Percentiles rank a stretch among this genome's conserved stretches.
These are phyloP conservation scores for Aspergillus ochraceus DNA, from an alignment of 2,329 filamentous ascomycete genomes.

Conservation along the genomic window DNA sequence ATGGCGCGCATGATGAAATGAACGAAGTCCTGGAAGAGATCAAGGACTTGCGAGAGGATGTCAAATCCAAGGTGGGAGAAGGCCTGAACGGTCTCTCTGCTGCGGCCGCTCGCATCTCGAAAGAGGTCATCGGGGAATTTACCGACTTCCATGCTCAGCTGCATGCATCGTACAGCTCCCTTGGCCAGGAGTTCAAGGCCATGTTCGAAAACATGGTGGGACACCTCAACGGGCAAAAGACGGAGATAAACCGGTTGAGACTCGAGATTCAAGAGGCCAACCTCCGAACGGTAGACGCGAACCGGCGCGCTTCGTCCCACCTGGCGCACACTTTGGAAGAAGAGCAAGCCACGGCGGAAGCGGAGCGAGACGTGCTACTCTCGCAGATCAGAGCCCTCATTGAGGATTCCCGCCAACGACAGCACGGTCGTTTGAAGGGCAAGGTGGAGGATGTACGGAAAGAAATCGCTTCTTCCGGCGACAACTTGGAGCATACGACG, in stretches of 20 bases:
- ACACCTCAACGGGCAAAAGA: constrained; percentile 73
- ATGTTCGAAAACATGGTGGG: constrained; percentile 79
- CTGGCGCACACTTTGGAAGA: constrained; percentile 72
- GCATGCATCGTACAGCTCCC: constrained; percentile 76
- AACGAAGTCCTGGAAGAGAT: constrained; percentile 91
- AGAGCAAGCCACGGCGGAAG: constrained; percentile 70
- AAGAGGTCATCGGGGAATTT: constrained; percentile 83
- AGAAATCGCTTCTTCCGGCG: constrained; percentile 64
- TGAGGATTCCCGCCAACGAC: constrained; percentile 69
- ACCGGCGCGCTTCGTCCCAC: constrained; percentile 63
- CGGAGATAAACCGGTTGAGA: constrained; percentile 72
- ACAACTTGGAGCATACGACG: constrained; percentile 65
- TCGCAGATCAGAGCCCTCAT: constrained; percentile 76
- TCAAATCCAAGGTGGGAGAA: constrained; percentile 81
- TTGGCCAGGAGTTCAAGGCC: constrained; percentile 82
- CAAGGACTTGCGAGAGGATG: constrained; percentile 80
- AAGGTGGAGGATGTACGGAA: constrained; percentile 64
- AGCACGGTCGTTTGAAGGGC: constrained; percentile 68
- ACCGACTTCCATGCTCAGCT: constrained; percentile 81
- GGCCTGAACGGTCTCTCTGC: constrained; percentile 79
- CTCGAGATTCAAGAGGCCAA: constrained; percentile 71
- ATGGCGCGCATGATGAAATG: constrained; percentile 74
- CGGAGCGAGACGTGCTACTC: constrained; percentile 73
- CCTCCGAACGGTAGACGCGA: constrained; percentile 66
- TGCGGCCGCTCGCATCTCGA: constrained; percentile 84